Conservation (phyloP, 1,139 yeast genomes). For the Debaryomyces robertsiae region DNA sequence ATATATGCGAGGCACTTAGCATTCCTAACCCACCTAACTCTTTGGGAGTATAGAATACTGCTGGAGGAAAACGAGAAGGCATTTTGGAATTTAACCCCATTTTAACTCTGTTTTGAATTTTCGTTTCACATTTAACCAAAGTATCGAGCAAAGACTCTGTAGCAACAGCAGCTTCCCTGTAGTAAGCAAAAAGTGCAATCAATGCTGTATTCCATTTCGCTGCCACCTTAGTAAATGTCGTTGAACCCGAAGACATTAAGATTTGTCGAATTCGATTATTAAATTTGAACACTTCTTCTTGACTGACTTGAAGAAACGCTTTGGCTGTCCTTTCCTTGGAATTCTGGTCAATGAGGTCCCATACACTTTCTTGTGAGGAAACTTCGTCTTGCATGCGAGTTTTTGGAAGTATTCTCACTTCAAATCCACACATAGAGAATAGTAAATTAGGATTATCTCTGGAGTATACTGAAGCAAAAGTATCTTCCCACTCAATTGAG, state of each 20-base stretch:
- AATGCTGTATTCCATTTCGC: conserved; percentile 96
- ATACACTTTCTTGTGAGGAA: conserved; percentile 73
- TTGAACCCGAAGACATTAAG: conserved; percentile 92
- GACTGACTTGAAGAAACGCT: conserved; percentile 83
- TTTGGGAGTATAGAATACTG: conserved; percentile 96
- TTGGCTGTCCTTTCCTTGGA: conserved; percentile 88
- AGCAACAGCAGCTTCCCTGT: conserved; percentile 87
- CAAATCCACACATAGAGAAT: conserved; percentile 94
- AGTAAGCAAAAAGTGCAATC: conserved; percentile 83
- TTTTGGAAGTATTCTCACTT: conserved; percentile 84
- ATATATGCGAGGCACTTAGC: conserved; percentile 94
- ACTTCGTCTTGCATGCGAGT: conserved; percentile 52
- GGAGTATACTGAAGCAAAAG: conserved; percentile 87
- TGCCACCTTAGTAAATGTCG: conserved; percentile 93
- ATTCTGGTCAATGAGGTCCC: conserved; percentile 77
- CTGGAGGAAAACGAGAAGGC: conserved; percentile 99
- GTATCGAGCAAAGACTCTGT: conserved; percentile 79
- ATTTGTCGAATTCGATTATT: conserved; percentile 86
- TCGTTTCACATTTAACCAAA: conserved; percentile 88
- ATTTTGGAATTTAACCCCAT: conserved; percentile 95
- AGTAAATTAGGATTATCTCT: conserved; percentile 85
- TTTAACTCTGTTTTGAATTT: conserved; percentile 91
- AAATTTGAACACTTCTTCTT: conserved; percentile 77
- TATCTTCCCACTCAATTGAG: conserved; percentile 75
- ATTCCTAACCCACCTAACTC: conserved; percentile 97